Evolutionary conservation across 2,329 filamentous ascomycete species (phyloP).

Genomic region (Didymella pinodella): DNA sequence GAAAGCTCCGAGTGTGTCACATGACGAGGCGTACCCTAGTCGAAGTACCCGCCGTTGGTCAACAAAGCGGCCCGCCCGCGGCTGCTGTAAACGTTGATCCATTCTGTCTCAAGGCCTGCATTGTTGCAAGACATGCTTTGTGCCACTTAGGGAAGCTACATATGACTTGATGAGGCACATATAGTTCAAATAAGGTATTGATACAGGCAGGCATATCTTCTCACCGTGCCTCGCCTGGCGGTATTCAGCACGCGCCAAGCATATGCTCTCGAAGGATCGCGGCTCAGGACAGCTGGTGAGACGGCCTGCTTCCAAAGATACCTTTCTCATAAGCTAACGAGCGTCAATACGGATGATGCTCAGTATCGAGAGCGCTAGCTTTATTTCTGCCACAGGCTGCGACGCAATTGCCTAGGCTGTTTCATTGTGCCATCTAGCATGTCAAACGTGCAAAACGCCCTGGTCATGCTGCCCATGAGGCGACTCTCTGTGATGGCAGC

Average conservation of each 20-base stretch:
- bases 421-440: slow-evolving; percentile 9
- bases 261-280: slow-evolving; percentile 12
- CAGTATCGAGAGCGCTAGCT: slow-evolving; percentile 13
- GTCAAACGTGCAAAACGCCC: slow-evolving; percentile 10
- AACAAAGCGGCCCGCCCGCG: slow-evolving; percentile 20
- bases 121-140: neutral
- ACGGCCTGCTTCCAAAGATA: slow-evolving; percentile 18
- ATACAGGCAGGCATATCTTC: neutral
- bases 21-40: slow-evolving; percentile 19
- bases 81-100: slow-evolving; percentile 13
- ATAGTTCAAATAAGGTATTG: neutral
- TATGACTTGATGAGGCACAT: neutral
- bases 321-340: slow-evolving; percentile 6
- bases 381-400: slow-evolving; percentile 21
- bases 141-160: neutral
- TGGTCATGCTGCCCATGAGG: slow-evolving; percentile 3
- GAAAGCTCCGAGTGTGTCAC: slow-evolving; percentile 14
- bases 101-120: neutral
- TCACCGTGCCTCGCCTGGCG: neutral
- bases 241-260: slow-evolving; percentile 14
- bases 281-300: slow-evolving; percentile 18
- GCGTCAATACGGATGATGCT: slow-evolving; percentile 6
- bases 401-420: slow-evolving; percentile 14
- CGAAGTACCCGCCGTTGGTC: slow-evolving; percentile 11
- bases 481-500: slow-evolving; percentile 1